Percentiles rank a stretch among this genome's conserved stretches.
These are phyloP conservation scores for Talaromyces sp. DNA, from an alignment of 2,329 filamentous ascomycete species.

Conservation along the genomic window DNA sequence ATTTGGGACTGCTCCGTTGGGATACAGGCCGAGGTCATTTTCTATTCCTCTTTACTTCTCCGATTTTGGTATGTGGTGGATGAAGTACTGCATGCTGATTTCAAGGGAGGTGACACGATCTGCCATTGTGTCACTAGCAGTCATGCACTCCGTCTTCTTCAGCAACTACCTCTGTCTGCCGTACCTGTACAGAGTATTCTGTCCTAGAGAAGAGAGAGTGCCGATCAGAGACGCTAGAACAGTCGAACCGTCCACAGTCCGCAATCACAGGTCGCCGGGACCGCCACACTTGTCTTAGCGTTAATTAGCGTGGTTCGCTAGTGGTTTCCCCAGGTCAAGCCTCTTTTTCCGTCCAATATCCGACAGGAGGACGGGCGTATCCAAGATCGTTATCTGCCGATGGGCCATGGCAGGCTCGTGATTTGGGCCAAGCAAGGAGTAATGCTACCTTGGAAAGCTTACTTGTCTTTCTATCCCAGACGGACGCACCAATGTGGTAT, in stretches of 20 bases:
- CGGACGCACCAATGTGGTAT: too few species aligned
- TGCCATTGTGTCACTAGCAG: background rate
- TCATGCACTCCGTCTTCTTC: background rate
- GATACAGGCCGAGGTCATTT: background rate
- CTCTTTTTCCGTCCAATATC: too few species aligned
- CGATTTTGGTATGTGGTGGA: too few species aligned
- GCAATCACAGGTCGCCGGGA: too few species aligned
- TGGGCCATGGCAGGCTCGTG: background rate
- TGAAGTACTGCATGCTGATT: too few species aligned
- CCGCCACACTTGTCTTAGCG: background rate
- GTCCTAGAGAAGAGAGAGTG: background rate
- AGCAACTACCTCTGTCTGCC: background rate
- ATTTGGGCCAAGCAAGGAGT: background rate
- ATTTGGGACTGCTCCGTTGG: background rate
- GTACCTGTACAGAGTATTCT: background rate
- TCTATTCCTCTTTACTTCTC: background rate
- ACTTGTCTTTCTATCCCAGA: background rate
- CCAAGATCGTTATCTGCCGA: background rate
- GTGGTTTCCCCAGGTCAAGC: constrained; percentile 5
- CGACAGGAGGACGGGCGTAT: too few species aligned
- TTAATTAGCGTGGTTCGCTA: background rate
- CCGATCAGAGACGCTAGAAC: background rate
- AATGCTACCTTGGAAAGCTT: background rate
- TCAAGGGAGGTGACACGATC: background rate
- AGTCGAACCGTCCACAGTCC: background rate